Evolutionary conservation across 179 eudicot genomes (phyloP).

Genomic region (Patellifolia procumbens): DNA sequence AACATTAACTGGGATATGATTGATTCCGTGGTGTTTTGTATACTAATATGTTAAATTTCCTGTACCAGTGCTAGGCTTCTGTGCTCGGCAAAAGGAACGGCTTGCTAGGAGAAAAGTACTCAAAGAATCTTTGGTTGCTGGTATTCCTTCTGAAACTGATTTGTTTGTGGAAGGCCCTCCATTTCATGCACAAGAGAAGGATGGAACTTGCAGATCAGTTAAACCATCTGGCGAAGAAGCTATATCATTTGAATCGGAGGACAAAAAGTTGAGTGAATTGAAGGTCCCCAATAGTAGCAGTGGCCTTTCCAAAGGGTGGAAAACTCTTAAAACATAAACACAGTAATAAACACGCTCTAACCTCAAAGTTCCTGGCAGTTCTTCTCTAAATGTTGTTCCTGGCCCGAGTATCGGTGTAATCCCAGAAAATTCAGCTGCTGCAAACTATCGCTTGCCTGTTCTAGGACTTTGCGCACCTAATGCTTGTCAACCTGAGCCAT

Average conservation of each 20-base stretch:
- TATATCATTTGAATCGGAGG: slow-evolving; percentile 33
- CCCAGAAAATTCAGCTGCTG: slow-evolving; percentile 30
- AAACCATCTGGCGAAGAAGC: slow-evolving; percentile 42
- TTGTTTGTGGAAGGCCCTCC: slow-evolving; percentile 30
- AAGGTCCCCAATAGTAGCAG: slow-evolving; percentile 36
- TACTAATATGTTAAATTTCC: slow-evolving; percentile 29
- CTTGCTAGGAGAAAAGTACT: slow-evolving; percentile 54
- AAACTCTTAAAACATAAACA: slow-evolving; percentile 45
- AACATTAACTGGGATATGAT: not conserved
- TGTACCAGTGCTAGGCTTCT: slow-evolving; percentile 71
- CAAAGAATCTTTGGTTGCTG: slow-evolving; percentile 35
- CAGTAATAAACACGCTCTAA: slow-evolving; percentile 27
- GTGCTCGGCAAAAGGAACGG: slow-evolving; percentile 82
- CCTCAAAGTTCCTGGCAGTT: slow-evolving; percentile 26
- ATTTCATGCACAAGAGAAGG: slow-evolving; percentile 30
- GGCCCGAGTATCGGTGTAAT: slow-evolving; percentile 33
- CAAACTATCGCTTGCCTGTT: slow-evolving; percentile 55
- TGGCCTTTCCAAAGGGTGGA: slow-evolving; percentile 36
- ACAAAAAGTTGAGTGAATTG: slow-evolving; percentile 30
- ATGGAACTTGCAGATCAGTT: slow-evolving; percentile 27
- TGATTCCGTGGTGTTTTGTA: not conserved
- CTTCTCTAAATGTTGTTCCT: slow-evolving; percentile 32
- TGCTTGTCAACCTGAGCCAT: slow-evolving; percentile 57
- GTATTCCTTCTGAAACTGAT: slow-evolving; percentile 33
- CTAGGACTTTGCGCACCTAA: slow-evolving; percentile 98